Conservation (phyloP, 1,284 basidiomycete species). For the Cerrena zonata region DNA sequence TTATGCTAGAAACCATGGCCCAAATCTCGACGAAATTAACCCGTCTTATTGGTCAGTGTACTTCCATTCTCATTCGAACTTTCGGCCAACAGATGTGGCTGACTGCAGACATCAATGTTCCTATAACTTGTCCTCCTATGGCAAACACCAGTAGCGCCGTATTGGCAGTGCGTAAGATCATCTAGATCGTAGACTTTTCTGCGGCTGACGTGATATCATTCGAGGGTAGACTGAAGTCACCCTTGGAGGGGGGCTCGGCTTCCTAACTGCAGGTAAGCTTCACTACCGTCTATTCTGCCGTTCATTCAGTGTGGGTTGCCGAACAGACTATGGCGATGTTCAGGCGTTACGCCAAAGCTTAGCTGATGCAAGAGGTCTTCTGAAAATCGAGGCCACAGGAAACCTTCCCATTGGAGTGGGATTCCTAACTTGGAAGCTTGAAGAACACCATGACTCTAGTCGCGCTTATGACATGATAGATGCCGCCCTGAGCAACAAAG, state of each 20-base stretch:
- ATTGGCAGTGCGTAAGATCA: constrained; percentile 40
- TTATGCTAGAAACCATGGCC: not conserved
- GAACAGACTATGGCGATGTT: constrained; percentile 39
- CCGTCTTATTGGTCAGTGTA: constrained; percentile 20
- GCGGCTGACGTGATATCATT: not conserved
- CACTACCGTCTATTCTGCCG: not conserved
- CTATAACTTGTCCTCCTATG: constrained; percentile 64
- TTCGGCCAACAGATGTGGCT: not conserved
- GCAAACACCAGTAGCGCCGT: constrained; percentile 57
- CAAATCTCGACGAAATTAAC: constrained; percentile 34
- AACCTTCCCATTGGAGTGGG: constrained; percentile 66
- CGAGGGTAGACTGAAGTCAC: constrained; percentile 40
- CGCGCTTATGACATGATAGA: constrained; percentile 41
- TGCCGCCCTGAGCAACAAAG: constrained; percentile 46
- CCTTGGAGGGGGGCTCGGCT: constrained; percentile 66
- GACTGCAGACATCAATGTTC: constrained; percentile 25
- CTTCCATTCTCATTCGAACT: not conserved
- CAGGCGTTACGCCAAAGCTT: constrained; percentile 45
- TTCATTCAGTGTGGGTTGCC: no score
- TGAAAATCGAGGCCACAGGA: constrained; percentile 29
- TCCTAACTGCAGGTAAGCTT: constrained; percentile 50
- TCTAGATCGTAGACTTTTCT: not conserved
- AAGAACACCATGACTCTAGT: constrained; percentile 40
- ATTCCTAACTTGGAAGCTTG: constrained; percentile 67
- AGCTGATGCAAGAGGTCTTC: constrained; percentile 36